A percentile compares a stretch with the other conserved stretches of the same genome.
These are phyloP conservation scores for Austroboletus festivus DNA, from an alignment of 768 basidiomycete genomes.

Conservation along the genomic window DNA sequence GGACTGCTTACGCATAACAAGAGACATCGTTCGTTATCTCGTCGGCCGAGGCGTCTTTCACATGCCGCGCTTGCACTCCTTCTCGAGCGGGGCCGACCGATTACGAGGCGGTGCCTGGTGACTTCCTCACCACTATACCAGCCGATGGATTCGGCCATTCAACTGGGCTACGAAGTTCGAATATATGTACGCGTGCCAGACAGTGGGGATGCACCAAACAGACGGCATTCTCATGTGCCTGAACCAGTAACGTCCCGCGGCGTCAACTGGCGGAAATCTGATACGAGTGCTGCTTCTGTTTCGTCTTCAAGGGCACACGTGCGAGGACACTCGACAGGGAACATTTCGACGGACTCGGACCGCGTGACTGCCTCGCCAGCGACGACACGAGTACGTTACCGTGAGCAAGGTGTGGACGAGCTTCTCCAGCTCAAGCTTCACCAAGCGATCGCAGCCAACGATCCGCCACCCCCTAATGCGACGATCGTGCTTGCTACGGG, in stretches of 20 bases:
- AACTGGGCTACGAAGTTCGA: conserved; percentile 71
- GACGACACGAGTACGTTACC: conserved; percentile 53
- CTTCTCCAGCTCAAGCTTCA: conserved; percentile 89
- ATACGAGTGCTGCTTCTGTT: not conserved
- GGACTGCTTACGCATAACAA: conserved; percentile 73
- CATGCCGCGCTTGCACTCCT: conserved; percentile 76
- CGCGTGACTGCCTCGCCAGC: conserved; percentile 2
- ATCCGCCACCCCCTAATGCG: conserved; percentile 58
- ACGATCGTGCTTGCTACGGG: conserved; percentile 93
- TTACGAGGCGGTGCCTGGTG: conserved; percentile 72
- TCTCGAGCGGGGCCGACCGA: conserved; percentile 76
- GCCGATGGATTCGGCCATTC: conserved; percentile 67
- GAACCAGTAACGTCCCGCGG: conserved; percentile 15
- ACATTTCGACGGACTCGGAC: conserved; percentile 28
- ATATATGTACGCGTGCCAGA: conserved; percentile 72
- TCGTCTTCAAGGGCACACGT: conserved; percentile 10
- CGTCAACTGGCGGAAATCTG: conserved; percentile 23
- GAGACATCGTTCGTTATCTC: conserved; percentile 41
- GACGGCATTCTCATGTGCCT: conserved; percentile 23
- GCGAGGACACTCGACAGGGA: conserved; percentile 19
- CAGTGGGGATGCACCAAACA: conserved; percentile 59
- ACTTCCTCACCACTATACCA: conserved; percentile 85
- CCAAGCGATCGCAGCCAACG: conserved; percentile 73
- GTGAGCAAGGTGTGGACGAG: conserved; percentile 95
- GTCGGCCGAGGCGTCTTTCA: conserved; percentile 55